Percentiles rank a stretch among this genome's conserved stretches.
These are phyloP conservation scores for Plantago coronopus DNA, from an alignment of 305 asterid genomes.

Conservation along the genomic window DNA sequence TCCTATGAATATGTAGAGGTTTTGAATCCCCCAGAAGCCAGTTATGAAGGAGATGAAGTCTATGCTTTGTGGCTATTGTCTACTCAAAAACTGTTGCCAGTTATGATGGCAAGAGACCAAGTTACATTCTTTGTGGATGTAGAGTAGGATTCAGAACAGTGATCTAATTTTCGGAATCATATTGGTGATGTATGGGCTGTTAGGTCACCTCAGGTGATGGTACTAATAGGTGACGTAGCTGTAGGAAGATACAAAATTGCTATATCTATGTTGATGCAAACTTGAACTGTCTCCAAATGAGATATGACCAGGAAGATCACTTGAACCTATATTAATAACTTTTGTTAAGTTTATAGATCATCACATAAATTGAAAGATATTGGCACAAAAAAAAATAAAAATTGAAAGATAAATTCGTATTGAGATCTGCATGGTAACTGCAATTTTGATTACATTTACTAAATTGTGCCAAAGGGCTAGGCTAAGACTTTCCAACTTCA, in stretches of 20 bases:
- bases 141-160: not conserved
- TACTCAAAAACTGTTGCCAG: not conserved
- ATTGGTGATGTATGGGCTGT: not conserved
- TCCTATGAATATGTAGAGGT: not conserved
- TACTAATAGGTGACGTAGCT: not conserved
- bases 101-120: not conserved
- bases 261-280: not conserved
- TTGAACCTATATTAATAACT: too few species aligned
- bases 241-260: not conserved
- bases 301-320: not conserved
- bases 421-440: too few species aligned
- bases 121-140: not conserved
- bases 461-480: too few species aligned
- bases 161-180: not conserved
- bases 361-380: too few species aligned
- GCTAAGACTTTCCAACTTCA: too few species aligned
- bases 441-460: too few species aligned
- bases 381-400: too few species aligned
- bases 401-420: too few species aligned
- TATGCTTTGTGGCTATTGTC: not conserved
- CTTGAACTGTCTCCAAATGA: not conserved
- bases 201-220: not conserved
- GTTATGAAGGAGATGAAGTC: not conserved
- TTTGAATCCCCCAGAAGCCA: not conserved
- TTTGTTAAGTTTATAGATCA: too few species aligned